Conservation (phyloP, 306 rosid genomes). For the Prunus mongolica region DNA sequence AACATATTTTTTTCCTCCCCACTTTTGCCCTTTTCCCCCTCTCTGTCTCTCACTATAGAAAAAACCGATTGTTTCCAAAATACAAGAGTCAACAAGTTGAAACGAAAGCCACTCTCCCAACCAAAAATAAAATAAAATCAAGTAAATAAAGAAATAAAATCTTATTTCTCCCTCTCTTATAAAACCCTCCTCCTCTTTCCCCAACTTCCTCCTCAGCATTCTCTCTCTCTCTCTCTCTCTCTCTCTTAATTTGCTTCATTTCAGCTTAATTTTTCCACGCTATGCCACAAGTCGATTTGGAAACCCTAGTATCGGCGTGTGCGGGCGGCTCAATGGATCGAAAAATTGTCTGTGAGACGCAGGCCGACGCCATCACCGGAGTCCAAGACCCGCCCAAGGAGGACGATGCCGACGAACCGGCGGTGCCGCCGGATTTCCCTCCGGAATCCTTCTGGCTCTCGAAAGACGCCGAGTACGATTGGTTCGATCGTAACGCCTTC, state of each 20-base stretch:
- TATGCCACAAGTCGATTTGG: constrained; percentile 87
- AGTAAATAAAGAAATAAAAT: not conserved
- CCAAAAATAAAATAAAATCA: not conserved
- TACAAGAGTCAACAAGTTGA: constrained; percentile 28
- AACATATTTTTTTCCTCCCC: not conserved
- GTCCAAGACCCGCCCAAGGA: constrained; percentile 19
- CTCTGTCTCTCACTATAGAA: not conserved
- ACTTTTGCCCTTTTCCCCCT: no score
- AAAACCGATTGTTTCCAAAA: not conserved
- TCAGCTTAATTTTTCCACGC: not conserved
- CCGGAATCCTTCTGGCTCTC: constrained; percentile 93
- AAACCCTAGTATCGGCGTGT: constrained; percentile 66
- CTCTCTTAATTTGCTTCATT: not conserved
- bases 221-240: constrained; percentile 1
- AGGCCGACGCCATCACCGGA: constrained; percentile 15
- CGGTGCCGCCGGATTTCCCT: constrained; percentile 49
- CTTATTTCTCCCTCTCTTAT: not conserved
- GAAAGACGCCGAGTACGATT: constrained; percentile 75
- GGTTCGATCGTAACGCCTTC: constrained; percentile 86
- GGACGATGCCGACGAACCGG: constrained; percentile 25
- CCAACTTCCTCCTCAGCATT: not conserved
- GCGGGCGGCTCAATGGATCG: constrained; percentile 63
- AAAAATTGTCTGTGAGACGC: constrained; percentile 64
- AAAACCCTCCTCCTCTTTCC: constrained; percentile 9
- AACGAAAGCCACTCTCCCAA: constrained; percentile 11